Conservation (phyloP, 345 rosid genomes). For the Passiflora organensis region DNA sequence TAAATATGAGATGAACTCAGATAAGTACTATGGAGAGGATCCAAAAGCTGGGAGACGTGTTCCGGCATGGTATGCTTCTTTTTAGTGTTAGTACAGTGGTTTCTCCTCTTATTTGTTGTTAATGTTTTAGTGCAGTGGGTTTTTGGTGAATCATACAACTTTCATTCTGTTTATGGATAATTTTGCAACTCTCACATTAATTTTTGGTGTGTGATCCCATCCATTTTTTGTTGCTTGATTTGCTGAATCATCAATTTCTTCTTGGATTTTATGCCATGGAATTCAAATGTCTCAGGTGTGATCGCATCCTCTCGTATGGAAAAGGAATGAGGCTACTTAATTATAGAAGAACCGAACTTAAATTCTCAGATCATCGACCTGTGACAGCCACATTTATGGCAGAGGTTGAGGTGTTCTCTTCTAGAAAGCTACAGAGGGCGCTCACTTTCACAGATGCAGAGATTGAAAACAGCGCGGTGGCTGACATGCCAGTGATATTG, state of each 20-base stretch:
- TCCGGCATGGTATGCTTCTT: slow-evolving; percentile 69
- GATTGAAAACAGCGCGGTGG: slow-evolving; percentile 48
- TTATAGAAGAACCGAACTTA: slow-evolving; percentile 67
- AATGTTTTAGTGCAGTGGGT: too few species aligned
- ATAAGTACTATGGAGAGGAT: slow-evolving; percentile 67
- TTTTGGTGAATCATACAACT: too few species aligned
- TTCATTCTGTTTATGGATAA: not conserved
- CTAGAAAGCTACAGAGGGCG: slow-evolving; percentile 73
- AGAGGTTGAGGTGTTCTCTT: slow-evolving; percentile 80
- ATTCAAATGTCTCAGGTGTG: slow-evolving; percentile 54
- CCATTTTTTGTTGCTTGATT: not conserved
- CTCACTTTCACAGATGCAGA: slow-evolving; percentile 88
- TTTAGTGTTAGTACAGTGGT: not conserved
- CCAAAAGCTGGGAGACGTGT: slow-evolving; percentile 68
- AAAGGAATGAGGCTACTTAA: slow-evolving; percentile 71
- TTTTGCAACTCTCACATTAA: not conserved
- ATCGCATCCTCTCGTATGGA: slow-evolving; percentile 73
- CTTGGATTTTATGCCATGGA: not conserved
- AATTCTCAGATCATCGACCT: slow-evolving; percentile 90
- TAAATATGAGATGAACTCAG: slow-evolving; percentile 73
- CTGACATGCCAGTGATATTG: slow-evolving; percentile 22
- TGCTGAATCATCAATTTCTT: slow-evolving; percentile 1
- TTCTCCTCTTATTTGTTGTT: not conserved
- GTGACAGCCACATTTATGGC: slow-evolving; percentile 74
- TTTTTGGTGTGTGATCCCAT: not conserved